These are phyloP conservation scores for Sophora flavescens DNA, from an alignment of 306 rosid species.

Conservation along the genomic window DNA sequence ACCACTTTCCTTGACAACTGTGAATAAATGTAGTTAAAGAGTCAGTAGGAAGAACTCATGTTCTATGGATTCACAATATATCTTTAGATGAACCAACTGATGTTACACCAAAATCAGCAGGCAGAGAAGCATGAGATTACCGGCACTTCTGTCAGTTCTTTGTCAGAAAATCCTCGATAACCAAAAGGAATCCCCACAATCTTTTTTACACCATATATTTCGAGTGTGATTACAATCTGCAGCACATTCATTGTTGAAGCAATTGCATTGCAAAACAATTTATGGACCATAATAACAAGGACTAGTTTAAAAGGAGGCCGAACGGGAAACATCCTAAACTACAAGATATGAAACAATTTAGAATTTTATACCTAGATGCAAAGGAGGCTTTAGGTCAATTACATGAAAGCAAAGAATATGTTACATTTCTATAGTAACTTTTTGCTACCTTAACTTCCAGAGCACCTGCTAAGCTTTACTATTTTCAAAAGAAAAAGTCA, in stretches of 20 bases:
- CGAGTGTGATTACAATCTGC: slow-evolving; percentile 98
- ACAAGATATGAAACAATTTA: slow-evolving; percentile 14
- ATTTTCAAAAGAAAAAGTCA: slow-evolving; percentile 9
- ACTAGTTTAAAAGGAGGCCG: slow-evolving; percentile 20
- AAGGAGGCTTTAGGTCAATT: neutral
- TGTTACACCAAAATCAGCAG: slow-evolving; percentile 29
- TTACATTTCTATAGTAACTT: neutral
- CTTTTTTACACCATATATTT: slow-evolving; percentile 92
- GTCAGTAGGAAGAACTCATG: slow-evolving; percentile 13
- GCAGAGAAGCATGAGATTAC: slow-evolving; percentile 57
- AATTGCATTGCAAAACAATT: slow-evolving; percentile 37
- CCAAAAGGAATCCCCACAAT: slow-evolving; percentile 98
- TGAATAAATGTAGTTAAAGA: slow-evolving; percentile 48
- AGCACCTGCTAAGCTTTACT: slow-evolving; percentile 5
- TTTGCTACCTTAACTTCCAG: slow-evolving; percentile 18
- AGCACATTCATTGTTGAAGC: slow-evolving; percentile 43
- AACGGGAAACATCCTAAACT: slow-evolving; percentile 26
- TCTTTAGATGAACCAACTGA: slow-evolving; percentile 22
- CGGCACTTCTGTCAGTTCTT: slow-evolving; percentile 81
- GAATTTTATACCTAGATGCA: neutral
- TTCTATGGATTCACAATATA: slow-evolving; percentile 1
- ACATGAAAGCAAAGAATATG: slow-evolving; percentile 11
- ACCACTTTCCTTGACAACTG: slow-evolving; percentile 94
- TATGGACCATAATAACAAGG: slow-evolving; percentile 28
- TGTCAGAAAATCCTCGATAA: slow-evolving; percentile 90